Conservation (phyloP, 352 stramenopile genomes). For the Globisporangium orthogonon region DNA sequence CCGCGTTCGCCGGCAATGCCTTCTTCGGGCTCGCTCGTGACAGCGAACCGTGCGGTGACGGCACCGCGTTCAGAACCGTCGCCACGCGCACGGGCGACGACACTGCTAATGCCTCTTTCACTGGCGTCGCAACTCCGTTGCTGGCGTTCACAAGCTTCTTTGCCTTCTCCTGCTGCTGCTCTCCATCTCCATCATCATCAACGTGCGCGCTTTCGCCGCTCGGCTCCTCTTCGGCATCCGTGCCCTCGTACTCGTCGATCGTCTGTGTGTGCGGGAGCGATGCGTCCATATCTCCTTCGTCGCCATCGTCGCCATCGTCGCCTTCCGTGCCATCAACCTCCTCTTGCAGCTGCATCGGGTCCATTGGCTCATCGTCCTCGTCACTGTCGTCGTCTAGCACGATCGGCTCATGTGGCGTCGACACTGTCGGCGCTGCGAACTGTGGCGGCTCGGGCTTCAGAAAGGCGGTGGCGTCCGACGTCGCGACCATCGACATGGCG, state of each 20-base stretch:
- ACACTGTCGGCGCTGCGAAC: conserved; percentile 8
- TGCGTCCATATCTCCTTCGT: conserved; percentile 7
- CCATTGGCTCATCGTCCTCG: neutral
- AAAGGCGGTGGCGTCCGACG: neutral
- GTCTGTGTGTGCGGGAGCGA: conserved; percentile 5
- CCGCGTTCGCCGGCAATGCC: neutral
- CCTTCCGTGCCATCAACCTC: conserved; percentile 16
- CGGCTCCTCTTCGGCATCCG: conserved; percentile 4
- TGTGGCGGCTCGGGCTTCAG: neutral
- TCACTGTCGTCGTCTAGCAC: conserved; percentile 6
- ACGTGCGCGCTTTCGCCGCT: conserved; percentile 3
- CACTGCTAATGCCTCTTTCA: neutral
- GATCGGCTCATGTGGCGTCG: conserved; percentile 1
- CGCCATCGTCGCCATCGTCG: conserved; percentile 17
- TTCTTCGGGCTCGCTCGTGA: conserved; percentile 1
- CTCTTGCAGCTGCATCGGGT: neutral
- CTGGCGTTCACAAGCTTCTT: neutral
- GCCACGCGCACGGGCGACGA: neutral
- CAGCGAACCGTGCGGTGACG: neutral
- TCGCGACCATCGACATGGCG: neutral
- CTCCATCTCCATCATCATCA: neutral
- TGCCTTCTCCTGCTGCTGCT: neutral
- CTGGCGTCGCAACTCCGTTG: neutral
- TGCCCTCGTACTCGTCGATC: conserved; percentile 9
- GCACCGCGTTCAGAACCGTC: neutral